Conservation (phyloP, 2,329 filamentous ascomycete species). For the Botrytis tulipae region DNA sequence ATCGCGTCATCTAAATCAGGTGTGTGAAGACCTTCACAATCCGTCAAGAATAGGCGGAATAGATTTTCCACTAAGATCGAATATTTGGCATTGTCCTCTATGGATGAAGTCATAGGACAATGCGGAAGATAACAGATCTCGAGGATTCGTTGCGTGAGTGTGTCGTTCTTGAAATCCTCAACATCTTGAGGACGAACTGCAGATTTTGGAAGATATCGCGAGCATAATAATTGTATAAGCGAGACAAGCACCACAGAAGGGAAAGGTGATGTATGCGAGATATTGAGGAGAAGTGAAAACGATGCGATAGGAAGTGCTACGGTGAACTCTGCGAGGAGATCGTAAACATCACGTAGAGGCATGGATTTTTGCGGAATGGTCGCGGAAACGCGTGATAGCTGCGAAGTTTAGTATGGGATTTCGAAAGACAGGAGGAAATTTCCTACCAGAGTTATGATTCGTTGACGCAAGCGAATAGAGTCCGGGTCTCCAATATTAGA, state of each 20-base stretch:
- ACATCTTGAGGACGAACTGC: slow-evolving; percentile 38
- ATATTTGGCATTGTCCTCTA: slow-evolving; percentile 56
- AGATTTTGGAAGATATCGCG: slow-evolving; percentile 45
- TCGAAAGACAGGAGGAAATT: not conserved
- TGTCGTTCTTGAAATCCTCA: slow-evolving; percentile 37
- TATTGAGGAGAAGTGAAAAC: slow-evolving; percentile 46
- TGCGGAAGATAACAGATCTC: slow-evolving; percentile 54
- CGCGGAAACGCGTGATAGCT: slow-evolving; percentile 38
- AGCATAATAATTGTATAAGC: slow-evolving; percentile 53
- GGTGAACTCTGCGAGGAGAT: slow-evolving; percentile 46
- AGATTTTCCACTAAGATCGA: slow-evolving; percentile 55
- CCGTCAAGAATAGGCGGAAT: slow-evolving; percentile 46
- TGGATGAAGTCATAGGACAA: slow-evolving; percentile 47
- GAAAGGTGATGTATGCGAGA: slow-evolving; percentile 41
- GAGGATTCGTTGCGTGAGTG: slow-evolving; percentile 50
- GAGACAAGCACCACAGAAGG: slow-evolving; percentile 43
- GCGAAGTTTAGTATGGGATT: not conserved
- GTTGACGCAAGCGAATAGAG: slow-evolving; percentile 35
- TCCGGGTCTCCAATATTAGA: slow-evolving; percentile 35
- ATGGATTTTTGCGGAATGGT: slow-evolving; percentile 48
- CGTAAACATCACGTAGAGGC: slow-evolving; percentile 48
- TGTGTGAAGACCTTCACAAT: slow-evolving; percentile 33
- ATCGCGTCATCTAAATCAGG: slow-evolving; percentile 45
- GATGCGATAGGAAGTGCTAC: slow-evolving; percentile 36
- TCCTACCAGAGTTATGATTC: slow-evolving; percentile 35